phyloP scores from a whole-genome alignment of 2,329 filamentous ascomycete species.

The Lachnellula suecica region DNA sequence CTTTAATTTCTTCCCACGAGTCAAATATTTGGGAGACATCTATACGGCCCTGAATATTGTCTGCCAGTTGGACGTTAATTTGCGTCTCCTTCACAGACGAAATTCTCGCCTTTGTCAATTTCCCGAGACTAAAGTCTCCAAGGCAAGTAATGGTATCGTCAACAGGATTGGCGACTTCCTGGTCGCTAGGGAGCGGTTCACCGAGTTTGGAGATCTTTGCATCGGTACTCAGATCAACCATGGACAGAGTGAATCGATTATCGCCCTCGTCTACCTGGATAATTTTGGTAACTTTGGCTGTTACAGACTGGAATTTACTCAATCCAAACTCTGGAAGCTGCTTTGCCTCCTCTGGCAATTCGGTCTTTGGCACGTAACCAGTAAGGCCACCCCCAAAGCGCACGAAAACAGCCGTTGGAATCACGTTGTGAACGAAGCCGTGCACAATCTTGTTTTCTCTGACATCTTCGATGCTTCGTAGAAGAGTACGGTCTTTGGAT shows the following conservation, averaged over 20 bases:
- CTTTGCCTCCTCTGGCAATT: conserved; percentile 70
- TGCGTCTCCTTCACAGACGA: conserved; percentile 88
- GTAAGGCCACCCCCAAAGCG: conserved; percentile 78
- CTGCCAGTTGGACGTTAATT: conserved; percentile 83
- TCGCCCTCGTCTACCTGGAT: conserved; percentile 69
- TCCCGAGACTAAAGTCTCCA: conserved; percentile 74
- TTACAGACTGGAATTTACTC: conserved; percentile 72
- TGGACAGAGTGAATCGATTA: conserved; percentile 66
- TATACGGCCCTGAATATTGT: conserved; percentile 88
- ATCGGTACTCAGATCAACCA: conserved; percentile 51
- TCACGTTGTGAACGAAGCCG: conserved; percentile 86
- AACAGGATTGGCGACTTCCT: conserved; percentile 56
- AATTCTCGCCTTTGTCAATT: conserved; percentile 72
- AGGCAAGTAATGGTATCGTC: conserved; percentile 63
- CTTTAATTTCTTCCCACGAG: conserved; percentile 79
- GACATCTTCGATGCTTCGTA: conserved; percentile 71
- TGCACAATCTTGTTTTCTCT: conserved; percentile 66
- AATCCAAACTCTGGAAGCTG: conserved; percentile 75
- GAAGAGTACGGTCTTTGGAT: conserved; percentile 67
- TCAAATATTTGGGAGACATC: conserved; percentile 92
- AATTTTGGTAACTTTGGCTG: conserved; percentile 70
- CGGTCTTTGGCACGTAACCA: conserved; percentile 76
- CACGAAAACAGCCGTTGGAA: conserved; percentile 79
- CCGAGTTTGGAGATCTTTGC: conserved; percentile 40
- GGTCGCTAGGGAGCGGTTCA: conserved; percentile 30